These are phyloP conservation scores for Salix udensis DNA, from an alignment of 345 rosid species.

Conservation along the genomic window DNA sequence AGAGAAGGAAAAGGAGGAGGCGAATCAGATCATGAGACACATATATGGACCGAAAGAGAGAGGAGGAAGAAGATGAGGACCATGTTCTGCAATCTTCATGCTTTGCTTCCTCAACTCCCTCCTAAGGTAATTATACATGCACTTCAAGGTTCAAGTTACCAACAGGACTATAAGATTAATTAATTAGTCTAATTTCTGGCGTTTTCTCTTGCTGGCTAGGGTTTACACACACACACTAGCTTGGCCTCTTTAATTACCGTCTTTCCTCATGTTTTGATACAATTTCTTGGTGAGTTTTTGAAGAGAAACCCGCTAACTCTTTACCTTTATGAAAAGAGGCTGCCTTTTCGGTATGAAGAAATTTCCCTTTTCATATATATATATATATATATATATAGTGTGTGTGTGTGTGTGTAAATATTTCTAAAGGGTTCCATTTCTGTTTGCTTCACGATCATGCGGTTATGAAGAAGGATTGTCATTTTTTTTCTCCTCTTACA, in stretches of 20 bases:
- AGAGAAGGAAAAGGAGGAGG: constrained; percentile 21
- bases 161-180: neutral
- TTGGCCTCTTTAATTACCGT: neutral
- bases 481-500: neutral
- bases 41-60: constrained; percentile 75
- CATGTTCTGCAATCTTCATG: constrained; percentile 65
- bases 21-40: constrained; percentile 50
- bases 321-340: neutral
- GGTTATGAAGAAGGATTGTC: neutral
- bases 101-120: constrained; percentile 75
- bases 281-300: constrained; percentile 1
- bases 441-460: neutral
- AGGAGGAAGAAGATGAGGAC: constrained; percentile 78
- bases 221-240: neutral
- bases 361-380: no score
- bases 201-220: neutral
- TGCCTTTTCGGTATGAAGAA: neutral
- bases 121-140: constrained; percentile 45
- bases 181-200: neutral
- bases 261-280: neutral
- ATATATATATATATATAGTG: no score
- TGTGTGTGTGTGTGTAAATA: no score
- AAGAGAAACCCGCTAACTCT: neutral
- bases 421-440: neutral
- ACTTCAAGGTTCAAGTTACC: neutral